Base-by-base conservation (phyloP, 257 asterid genomes). In the Prunella vulgaris region DNA sequence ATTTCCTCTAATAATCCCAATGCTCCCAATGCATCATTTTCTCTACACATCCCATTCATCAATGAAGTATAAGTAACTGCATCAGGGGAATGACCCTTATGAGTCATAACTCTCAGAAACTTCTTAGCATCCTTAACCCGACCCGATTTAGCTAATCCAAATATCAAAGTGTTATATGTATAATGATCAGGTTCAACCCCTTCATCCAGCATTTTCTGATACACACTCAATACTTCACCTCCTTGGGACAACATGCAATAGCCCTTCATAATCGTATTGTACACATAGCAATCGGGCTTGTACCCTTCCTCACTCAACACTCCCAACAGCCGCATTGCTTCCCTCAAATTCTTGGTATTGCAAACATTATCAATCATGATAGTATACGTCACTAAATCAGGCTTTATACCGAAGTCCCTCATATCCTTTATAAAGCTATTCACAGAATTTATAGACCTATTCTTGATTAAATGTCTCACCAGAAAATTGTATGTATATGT, bases 21-120 rank as follows among this genome's bases (percentile, higher is more conserved):
- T 5, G 96, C 99, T 40, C 93, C 96, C 80, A 80, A 67, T 0
- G 89, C 83, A 80, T 89, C 85, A 33, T 91, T 85, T 75, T 87
- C 91, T 71, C 97, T 76, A 82, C 96, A 90, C 99, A 94, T 79
- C 13, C 99, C 99, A 74, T 89, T 94, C 99, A 94, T 94, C 80
- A 94, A 77, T 0, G 97, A 94, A 64, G 99, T 89, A 69, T 94
- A 94, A 6, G 96, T 88, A 66, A 87, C 81, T 4, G 86, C 93
- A 77, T 93, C 96, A 0, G 99, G 96, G 18, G 79, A 66, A 77
- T 85, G 85, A 1, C 97, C 98, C 83, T 69, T 81, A 48, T 85
- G 96, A 21, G 77, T 64, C 98, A 93, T 93, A 56, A 88, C 83
- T 10, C 68, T 67, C 21, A 88, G 79, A 71, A 77, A 93, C 81